Evolutionary conservation across 2,329 filamentous ascomycete genomes (phyloP).

Genomic region (Pezicula rhizophila): DNA sequence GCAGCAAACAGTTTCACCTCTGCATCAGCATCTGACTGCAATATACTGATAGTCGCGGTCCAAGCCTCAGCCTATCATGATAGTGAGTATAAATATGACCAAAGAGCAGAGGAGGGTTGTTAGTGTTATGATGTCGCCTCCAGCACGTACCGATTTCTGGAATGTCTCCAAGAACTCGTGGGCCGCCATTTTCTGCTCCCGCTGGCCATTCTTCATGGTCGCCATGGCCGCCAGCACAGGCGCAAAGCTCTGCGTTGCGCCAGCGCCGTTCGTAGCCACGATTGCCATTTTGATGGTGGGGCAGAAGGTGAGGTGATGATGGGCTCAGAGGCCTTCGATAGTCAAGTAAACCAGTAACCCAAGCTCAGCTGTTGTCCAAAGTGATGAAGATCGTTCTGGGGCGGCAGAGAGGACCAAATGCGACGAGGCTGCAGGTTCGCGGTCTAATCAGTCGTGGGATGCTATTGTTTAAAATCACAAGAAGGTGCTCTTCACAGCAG

Average conservation of each 20-base stretch:
- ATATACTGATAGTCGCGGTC: conserved; percentile 78
- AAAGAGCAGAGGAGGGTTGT: conserved; percentile 4
- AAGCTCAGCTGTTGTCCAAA: not conserved
- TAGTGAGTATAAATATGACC: conserved; percentile 15
- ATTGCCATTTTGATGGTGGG: conserved; percentile 25
- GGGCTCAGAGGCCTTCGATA: not conserved
- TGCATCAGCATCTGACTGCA: conserved; percentile 74
- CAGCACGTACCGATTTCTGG: conserved; percentile 83
- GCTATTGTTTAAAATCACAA: not conserved
- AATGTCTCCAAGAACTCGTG: conserved; percentile 90
- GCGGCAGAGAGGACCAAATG: not conserved
- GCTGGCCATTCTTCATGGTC: conserved; percentile 83
- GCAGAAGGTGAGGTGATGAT: conserved; percentile 8
- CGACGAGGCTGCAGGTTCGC: not conserved
- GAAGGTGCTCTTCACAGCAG: too few species aligned
- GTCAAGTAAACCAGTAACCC: not conserved
- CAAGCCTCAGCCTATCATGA: conserved; percentile 72
- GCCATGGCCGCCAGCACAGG: conserved; percentile 83
- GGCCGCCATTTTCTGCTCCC: conserved; percentile 79
- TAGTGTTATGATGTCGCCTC: conserved; percentile 6
- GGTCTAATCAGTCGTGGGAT: not conserved
- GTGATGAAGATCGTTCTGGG: not conserved
- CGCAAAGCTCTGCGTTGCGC: conserved; percentile 65
- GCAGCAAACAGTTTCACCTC: conserved; percentile 93
- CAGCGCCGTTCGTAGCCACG: conserved; percentile 47